Evolutionary conservation across 192 early-diverging fungal species (phyloP), one percentile per base, ranked within the genome.

Genomic region (Entomortierella beljakovae): DNA sequence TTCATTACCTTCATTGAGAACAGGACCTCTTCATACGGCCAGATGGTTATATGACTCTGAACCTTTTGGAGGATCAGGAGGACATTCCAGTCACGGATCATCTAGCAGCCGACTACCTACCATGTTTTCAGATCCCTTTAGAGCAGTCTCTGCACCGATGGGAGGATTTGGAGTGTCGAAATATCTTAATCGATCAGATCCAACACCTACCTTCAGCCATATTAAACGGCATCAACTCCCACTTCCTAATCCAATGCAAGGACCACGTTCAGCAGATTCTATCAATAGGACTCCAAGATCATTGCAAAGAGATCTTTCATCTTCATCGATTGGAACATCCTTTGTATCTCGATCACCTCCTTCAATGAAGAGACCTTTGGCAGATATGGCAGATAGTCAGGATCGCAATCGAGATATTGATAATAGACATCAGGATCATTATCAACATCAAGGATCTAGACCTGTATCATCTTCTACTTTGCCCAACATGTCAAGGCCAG

Each of bases 121-220:
- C 5, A 57, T 79, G 25, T 79, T 79, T 35, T 56, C 75, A 25
- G 75, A 79, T n/a, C 62, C 75, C 1, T 65, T 79, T 62, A 52
- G 75, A 35, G 15, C 75, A 1, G 1, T 79, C 3, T 79, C 75
- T 22, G 75, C 75, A 6, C 75, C 75, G 1, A 79, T 79, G 75
- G 75, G 75, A 37, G 75, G 75, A 20, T 79, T 79, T 15, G 75
- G 75, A 35, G 75, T 79, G 4, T 69, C 75, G 31, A 79, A 79
- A 26, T 79, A 79, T 35, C 56, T 79, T 11, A 70, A 56, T 57
- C 67, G 68, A 43, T 42, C 61, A 28, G 75, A 79, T 46, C 54
- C 75, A 6, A 32, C 55, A 5, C 37, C 66, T 0, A 48, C 67
- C 1, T 70, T 79, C 26, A 35, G 35, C 20, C 63, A 54, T 26